Base-by-base conservation (phyloP, 768 basidiomycete species). In the Filobasidium wieringae region DNA sequence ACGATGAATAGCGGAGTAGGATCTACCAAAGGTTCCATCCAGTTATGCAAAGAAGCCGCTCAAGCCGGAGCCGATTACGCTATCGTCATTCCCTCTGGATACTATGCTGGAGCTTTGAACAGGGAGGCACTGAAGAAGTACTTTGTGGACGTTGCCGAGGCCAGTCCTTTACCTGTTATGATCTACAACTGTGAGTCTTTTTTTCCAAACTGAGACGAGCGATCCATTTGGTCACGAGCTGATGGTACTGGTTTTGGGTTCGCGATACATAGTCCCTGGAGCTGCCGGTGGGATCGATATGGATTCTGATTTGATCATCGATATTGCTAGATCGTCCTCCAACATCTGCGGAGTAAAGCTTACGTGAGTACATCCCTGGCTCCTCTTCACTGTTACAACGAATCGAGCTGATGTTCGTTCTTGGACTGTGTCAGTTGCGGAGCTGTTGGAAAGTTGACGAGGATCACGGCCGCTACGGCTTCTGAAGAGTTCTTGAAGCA, bases 251-350 rank as follows among this genome's bases (percentile, higher is more conserved):
- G 43, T 26, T 47, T 14, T 14, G 17, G n/a, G n/a, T n/a, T n/a
- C n/a, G n/a, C n/a, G 8, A 3, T 54, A 32, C 47, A 51, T 64
- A 89, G 88, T 83, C 76, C 91, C 90, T 64, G 87, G 83, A 29
- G 89, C 88, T 3, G 81, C 84, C 57, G 87, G 86, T 3, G 90
- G 91, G 11, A 86, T 96, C 64, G 88, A 96, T 75, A 74, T 95
- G 63, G 88, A 90, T 74, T 91, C 89, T 14, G 87, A 91, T 72
- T 72, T 88, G 33, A 86, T 96, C 68, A 79, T 80, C 6, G 85
- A 88, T 63, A 79, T 95, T 45, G 90, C 88, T 14, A 71, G 70
- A 29, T 82, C 84, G 62, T 85, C 82, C 64, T 79, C 85, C 53
- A 92, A 92, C 72, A 77, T 87, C 36, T 82, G 78, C 63, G 91